phyloP scores from a whole-genome alignment of 2,329 filamentous ascomycete species.

The Nothopassalora personata region DNA sequence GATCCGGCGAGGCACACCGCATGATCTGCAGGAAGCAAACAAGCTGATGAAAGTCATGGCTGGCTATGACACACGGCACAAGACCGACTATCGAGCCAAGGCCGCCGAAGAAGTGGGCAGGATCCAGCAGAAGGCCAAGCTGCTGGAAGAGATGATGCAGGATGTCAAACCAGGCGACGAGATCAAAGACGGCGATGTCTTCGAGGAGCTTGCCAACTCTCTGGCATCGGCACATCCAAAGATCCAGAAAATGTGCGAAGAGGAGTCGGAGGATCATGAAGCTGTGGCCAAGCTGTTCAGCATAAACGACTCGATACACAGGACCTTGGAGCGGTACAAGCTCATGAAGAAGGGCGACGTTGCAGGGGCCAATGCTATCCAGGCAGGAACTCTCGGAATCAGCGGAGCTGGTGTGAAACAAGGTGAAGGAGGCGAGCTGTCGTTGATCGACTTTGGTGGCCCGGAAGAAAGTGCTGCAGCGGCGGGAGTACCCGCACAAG shows the following conservation, averaged over 20 bases:
- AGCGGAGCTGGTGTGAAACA: constrained; percentile 59
- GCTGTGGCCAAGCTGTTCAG: constrained; percentile 92
- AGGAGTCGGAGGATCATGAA: constrained; percentile 94
- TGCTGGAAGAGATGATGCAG: constrained; percentile 89
- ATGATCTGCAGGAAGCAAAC: constrained; percentile 94
- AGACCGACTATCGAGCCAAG: constrained; percentile 96
- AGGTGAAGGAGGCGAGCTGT: constrained; percentile 71
- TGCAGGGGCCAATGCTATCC: constrained; percentile 75
- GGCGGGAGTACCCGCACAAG: not conserved
- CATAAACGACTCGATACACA: constrained; percentile 98
- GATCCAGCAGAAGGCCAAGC: constrained; percentile 89
- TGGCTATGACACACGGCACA: constrained; percentile 88
- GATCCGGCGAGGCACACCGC: constrained; percentile 83
- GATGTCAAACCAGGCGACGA: constrained; percentile 75
- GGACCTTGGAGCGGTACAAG: constrained; percentile 92
- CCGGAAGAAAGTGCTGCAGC: constrained; percentile 42
- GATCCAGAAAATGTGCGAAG: constrained; percentile 99
- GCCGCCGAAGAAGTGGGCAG: constrained; percentile 91
- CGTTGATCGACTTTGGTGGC: constrained; percentile 84
- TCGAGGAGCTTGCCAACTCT: constrained; percentile 78
- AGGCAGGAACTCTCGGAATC: constrained; percentile 69
- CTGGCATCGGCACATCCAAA: constrained; percentile 93
- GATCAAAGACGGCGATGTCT: constrained; percentile 65
- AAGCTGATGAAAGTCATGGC: constrained; percentile 99
- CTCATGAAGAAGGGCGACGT: constrained; percentile 92